Base-by-base conservation (phyloP, 2,329 filamentous ascomycete species). In the Hawksworthiomyces lignivorus region DNA sequence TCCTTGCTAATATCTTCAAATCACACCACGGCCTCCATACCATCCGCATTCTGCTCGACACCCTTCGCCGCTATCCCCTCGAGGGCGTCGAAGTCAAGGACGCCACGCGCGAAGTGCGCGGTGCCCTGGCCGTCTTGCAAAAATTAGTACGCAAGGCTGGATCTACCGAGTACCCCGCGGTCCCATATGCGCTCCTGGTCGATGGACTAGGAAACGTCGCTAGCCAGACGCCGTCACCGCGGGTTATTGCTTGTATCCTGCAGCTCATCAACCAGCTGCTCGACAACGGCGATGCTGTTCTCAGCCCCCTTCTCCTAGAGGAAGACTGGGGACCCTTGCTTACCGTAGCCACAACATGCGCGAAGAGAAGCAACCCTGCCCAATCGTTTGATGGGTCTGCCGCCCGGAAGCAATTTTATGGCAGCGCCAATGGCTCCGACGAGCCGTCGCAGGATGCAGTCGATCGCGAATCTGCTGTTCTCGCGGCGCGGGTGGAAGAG, bases 1-100 rank as follows among this genome's bases (percentile, higher is more conserved):
- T 80, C 1, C 66, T 88, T 24, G 71, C 74, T 54, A 82, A 86
- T 49, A 66, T 89, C 0, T 82, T 81, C 64, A 79, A 71, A 52
- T 87, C 84, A 1, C 83, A 87, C 55, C 77, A 86, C 49, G 82
- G 82, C 17, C 80, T 84, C 48, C 75, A 75, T 27, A 80, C 81
- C 2, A 71, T 87, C 34, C 71, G 77, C 41, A 73, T 82, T 19
- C 61, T 87, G 18, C 65, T 87, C 24, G 74, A 81, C 42, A 73
- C 81, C 11, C 62, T 84, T 19, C 69, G 70, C 31, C 68, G 69
- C 40, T 65, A 72, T 28, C 60, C 67, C 2, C 47, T 55, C 1
- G 64, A 69, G 30, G 64, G 63, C n/a, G 57, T 63, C 41, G 66
- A 66, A 46, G 69, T 68, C 43, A 75, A 72, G 43, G 69, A 75